Conservation (phyloP, 148 eudicot genomes). For the Amaranthus palmeri region DNA sequence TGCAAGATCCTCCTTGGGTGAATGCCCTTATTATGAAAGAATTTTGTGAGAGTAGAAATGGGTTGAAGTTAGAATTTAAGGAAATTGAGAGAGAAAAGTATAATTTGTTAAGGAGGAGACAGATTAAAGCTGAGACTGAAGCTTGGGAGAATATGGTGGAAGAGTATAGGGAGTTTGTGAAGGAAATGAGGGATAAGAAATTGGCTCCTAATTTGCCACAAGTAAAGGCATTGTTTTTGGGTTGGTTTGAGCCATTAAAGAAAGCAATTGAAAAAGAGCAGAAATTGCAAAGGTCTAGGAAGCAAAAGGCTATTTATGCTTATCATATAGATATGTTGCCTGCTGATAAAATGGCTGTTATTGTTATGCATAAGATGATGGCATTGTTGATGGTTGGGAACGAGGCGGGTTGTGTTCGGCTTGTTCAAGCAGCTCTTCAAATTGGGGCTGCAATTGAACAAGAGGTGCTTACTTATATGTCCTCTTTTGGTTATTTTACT, state of each 20-base stretch:
- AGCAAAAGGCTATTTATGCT: slow-evolving; percentile 44
- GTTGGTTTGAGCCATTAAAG: slow-evolving; percentile 90
- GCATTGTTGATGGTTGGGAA: slow-evolving; percentile 62
- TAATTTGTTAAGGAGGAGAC: slow-evolving; percentile 59
- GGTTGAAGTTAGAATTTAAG: slow-evolving; percentile 22
- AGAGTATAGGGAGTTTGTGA: slow-evolving; percentile 72
- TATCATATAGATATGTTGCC: slow-evolving; percentile 59
- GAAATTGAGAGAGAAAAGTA: slow-evolving; percentile 32
- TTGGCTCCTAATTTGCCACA: slow-evolving; percentile 87
- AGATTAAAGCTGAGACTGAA: slow-evolving; percentile 76
- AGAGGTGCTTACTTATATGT: slow-evolving; percentile 44
- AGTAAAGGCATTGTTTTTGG: slow-evolving; percentile 67
- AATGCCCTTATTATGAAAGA: slow-evolving; percentile 49
- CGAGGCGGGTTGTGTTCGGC: slow-evolving; percentile 49
- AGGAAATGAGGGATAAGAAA: slow-evolving; percentile 79
- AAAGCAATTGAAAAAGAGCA: slow-evolving; percentile 72
- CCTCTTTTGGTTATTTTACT: not conserved
- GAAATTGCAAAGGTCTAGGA: slow-evolving; percentile 39
- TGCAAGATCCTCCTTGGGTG: slow-evolving; percentile 73
- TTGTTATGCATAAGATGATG: slow-evolving; percentile 92
- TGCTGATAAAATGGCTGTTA: slow-evolving; percentile 89
- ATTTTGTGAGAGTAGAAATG: slow-evolving; percentile 26
- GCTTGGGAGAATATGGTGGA: slow-evolving; percentile 85
- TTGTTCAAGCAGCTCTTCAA: slow-evolving; percentile 73
- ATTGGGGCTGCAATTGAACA: slow-evolving; percentile 79